Conservation (phyloP, 2,329 filamentous ascomycete species). For the Hymenoscyphus scutula region DNA sequence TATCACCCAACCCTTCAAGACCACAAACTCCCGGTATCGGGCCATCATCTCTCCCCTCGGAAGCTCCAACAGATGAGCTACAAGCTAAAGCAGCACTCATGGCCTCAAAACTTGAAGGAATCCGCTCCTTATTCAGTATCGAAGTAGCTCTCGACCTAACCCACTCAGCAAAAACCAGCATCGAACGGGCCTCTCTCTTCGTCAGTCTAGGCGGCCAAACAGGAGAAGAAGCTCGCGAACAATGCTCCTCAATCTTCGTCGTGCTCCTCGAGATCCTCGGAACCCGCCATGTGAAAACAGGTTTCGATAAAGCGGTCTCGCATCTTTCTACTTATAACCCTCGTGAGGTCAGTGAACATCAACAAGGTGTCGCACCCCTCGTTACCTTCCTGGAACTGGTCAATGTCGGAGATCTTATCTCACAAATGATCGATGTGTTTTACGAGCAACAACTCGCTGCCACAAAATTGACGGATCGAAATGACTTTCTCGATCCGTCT, state of each 20-base stretch:
- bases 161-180: constrained; percentile 80
- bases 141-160: constrained; percentile 90
- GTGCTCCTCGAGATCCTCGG: constrained; percentile 80
- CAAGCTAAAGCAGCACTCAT: constrained; percentile 98
- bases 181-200: constrained; percentile 83
- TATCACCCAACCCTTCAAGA: constrained; percentile 40
- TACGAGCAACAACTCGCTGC: constrained; percentile 91
- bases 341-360: constrained; percentile 71
- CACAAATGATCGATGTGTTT: constrained; percentile 98
- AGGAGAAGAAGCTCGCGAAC: constrained; percentile 79
- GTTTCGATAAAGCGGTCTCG: constrained; percentile 87
- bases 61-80: constrained; percentile 84
- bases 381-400: constrained; percentile 96
- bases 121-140: constrained; percentile 92
- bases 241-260: constrained; percentile 89
- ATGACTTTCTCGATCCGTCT: constrained; percentile 90
- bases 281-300: constrained; percentile 81
- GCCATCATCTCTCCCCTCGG: constrained; percentile 46
- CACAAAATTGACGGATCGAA: constrained; percentile 80
- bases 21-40: constrained; percentile 49
- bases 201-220: constrained; percentile 75
- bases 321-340: constrained; percentile 92
- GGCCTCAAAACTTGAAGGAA: constrained; percentile 90
- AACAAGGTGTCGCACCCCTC: constrained; percentile 76
- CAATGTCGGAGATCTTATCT: constrained; percentile 95